These are phyloP conservation scores for Geranomyces variabilis DNA, from an alignment of 192 early-diverging fungal species.

Conservation along the genomic window DNA sequence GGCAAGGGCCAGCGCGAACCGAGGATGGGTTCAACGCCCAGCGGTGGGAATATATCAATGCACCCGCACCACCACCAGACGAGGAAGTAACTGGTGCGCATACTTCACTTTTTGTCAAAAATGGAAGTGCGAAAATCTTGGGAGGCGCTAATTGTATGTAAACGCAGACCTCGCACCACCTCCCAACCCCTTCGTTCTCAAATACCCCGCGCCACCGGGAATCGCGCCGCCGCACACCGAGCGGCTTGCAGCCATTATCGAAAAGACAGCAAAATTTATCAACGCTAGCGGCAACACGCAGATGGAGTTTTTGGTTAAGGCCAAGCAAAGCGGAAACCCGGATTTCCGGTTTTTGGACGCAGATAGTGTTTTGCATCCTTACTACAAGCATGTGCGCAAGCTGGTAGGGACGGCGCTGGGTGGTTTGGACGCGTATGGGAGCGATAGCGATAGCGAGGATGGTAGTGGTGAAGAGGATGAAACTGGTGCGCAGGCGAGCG, in stretches of 20 bases:
- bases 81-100: no score
- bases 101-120: slow-evolving; percentile 8
- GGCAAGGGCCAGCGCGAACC: not conserved
- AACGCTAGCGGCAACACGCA: slow-evolving; percentile 56
- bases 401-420: slow-evolving; percentile 65
- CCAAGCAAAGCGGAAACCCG: slow-evolving; percentile 71
- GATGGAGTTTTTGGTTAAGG: slow-evolving; percentile 74
- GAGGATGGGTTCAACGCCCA: slow-evolving; percentile 29
- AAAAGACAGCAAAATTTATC: slow-evolving; percentile 72
- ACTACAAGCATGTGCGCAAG: slow-evolving; percentile 70
- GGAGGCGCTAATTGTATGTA: no score
- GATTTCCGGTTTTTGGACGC: slow-evolving; percentile 72
- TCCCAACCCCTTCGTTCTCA: slow-evolving; percentile 30
- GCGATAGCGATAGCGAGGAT: slow-evolving; percentile 10
- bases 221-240: slow-evolving; percentile 53
- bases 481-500: not conserved
- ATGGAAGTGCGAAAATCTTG: no score
- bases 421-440: slow-evolving; percentile 58
- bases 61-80: not conserved
- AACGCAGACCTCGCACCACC: not conserved
- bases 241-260: slow-evolving; percentile 68
- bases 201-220: slow-evolving; percentile 52
- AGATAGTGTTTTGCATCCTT: slow-evolving; percentile 61
- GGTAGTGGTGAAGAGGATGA: slow-evolving; percentile 6
- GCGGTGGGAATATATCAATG: slow-evolving; percentile 33